These are phyloP conservation scores for Calonectria crousiana DNA, from an alignment of 2,329 filamentous ascomycete species.

Conservation along the genomic window DNA sequence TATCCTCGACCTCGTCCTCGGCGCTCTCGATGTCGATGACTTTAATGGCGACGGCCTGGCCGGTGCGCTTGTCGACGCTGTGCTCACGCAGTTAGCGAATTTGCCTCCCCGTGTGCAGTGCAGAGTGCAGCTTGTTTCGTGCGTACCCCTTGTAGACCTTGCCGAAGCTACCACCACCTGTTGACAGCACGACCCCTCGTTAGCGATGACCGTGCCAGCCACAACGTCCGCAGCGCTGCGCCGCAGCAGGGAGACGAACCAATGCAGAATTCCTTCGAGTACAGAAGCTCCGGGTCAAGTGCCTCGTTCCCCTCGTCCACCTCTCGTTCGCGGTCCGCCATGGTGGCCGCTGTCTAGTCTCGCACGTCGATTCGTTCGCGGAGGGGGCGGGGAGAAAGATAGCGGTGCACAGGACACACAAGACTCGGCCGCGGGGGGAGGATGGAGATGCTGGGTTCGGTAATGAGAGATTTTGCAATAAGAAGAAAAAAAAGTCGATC, in stretches of 20 bases:
- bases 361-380: neutral
- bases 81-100: constrained; percentile 21
- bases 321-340: constrained; percentile 63
- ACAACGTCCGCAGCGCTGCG: neutral
- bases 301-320: constrained; percentile 63
- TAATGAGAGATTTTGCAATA: neutral
- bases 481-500: neutral
- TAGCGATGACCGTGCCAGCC: constrained; percentile 6
- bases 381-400: neutral
- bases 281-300: constrained; percentile 87
- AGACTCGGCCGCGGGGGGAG: neutral
- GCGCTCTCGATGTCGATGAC: constrained; percentile 99
- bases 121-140: constrained; percentile 1
- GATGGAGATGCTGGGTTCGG: neutral
- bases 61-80: constrained; percentile 92
- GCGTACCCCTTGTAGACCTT: constrained; percentile 96
- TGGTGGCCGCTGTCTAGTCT: constrained; percentile 38
- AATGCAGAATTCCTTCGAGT: constrained; percentile 93
- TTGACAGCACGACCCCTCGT: constrained; percentile 38
- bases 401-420: neutral
- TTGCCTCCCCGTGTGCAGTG: neutral
- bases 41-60: constrained; percentile 96
- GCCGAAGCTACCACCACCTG: constrained; percentile 96
- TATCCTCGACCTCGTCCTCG: constrained; percentile 99
- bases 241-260: constrained; percentile 61